Evolutionary conservation across 352 stramenopile species (phyloP), one percentile per base, ranked within the genome.

Genomic region (Pythium dissotocum): DNA sequence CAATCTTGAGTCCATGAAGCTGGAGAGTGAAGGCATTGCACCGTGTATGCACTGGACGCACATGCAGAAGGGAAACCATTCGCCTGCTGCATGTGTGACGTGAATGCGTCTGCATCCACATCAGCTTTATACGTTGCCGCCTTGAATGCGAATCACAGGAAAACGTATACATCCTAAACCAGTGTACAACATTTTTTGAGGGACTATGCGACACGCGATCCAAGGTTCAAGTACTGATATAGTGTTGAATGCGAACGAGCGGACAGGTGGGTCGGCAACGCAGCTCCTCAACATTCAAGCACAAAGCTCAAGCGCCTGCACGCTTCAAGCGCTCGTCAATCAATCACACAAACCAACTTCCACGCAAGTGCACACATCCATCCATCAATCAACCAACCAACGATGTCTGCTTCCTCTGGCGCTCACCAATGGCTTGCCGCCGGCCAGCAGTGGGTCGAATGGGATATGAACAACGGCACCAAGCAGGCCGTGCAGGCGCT

Each of bases 401-500:
- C 30, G 6, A 35, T 57, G 26, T 57, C 51, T 2, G 12, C 51
- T 12, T 16, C 14, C 32, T 18, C 28, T 18, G 62, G 72, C 63
- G 67, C 85, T 49, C 64, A 76, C 32, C 72, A 84, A 60, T 91
- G 77, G 77, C 66, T 94, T 62, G 51, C 62, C 6, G 71, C 77
- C 44, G 87, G 78, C 9, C 78, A 85, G 64, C 81, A 97, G 62
- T 98, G 91, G 85, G 71, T 87, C 55, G 64, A 72, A 14, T 97
- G 89, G 91, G 92, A 97, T 78, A 77, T 96, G 60, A 96, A 96
- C 72, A 69, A 65, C 36, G 78, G 70, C 61, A 97, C 91, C 28
- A 89, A 87, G 61, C 56, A 73, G 40, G 67, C 75, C n/a, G 77
- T 97, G 53, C 62, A 91, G 65, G 35, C 67, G 53, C 77, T 97